Percentiles rank a stretch among this genome's conserved stretches.
Evolutionary conservation across 1,139 yeast species (phyloP).

Genomic region (Keqinozyma sinolaborantium): DNA sequence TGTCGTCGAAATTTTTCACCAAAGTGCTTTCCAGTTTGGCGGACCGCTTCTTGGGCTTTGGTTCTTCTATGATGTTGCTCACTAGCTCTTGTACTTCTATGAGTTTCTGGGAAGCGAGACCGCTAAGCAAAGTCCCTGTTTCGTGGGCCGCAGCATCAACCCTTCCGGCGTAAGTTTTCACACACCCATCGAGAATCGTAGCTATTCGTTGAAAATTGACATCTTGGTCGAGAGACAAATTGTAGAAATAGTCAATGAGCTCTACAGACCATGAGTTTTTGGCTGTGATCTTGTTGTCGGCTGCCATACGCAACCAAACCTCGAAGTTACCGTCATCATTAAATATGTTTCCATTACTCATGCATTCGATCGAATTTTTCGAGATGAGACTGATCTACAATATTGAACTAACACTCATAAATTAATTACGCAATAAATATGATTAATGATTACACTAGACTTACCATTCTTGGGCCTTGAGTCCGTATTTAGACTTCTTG

Average conservation of each 20-base stretch:
- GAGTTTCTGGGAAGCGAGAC: constrained; percentile 38
- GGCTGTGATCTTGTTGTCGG: constrained; percentile 71
- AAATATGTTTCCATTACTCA: neutral
- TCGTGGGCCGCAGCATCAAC: constrained; percentile 89
- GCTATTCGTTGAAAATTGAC: constrained; percentile 36
- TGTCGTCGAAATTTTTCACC: constrained; percentile 47
- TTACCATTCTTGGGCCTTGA: constrained; percentile 78
- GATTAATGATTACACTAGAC: constrained; percentile 1
- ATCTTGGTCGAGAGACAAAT: constrained; percentile 32
- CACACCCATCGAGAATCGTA: constrained; percentile 33
- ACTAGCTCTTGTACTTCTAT: constrained; percentile 8
- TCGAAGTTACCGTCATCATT: constrained; percentile 1
- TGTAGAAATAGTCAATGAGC: constrained; percentile 74
- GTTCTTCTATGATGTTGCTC: constrained; percentile 4
- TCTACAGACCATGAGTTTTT: constrained; percentile 69
- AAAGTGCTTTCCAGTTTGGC: constrained; percentile 36
- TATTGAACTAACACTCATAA: too few relatives aligned
- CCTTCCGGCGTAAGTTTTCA: constrained; percentile 42
- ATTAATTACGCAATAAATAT: constrained; percentile 1
- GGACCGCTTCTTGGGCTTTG: constrained; percentile 16
- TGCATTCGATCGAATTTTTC: neutral
- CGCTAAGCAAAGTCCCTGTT: constrained; percentile 78
- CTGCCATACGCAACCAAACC: constrained; percentile 51
- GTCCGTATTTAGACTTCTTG: constrained; percentile 67
- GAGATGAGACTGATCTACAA: too few relatives aligned